Conservation (phyloP, 1,284 basidiomycete species). For the Heliocybe sulcata region DNA sequence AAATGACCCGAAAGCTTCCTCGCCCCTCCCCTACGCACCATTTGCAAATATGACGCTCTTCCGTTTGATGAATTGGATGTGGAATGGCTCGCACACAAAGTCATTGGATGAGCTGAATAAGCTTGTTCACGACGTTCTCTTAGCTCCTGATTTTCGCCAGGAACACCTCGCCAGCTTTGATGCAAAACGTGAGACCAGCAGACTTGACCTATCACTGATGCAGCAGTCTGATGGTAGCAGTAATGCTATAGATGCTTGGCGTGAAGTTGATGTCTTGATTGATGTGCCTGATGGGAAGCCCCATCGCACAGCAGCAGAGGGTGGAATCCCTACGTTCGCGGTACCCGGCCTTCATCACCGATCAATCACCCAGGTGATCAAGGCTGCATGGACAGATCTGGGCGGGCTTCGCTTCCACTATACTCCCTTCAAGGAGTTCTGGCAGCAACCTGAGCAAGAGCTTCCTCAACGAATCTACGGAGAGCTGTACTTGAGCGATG, state of each 20-base stretch:
- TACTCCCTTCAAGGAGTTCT: conserved; percentile 8
- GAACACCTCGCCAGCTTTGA: conserved; percentile 11
- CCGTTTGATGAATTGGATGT: conserved; percentile 11
- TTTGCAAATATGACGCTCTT: conserved; percentile 12
- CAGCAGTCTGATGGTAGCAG: too few relatives aligned
- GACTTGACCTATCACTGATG: conserved; percentile 5
- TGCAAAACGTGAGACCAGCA: conserved; percentile 5
- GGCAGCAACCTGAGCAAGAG: not conserved
- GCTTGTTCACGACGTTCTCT: conserved; percentile 14
- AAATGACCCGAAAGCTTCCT: not conserved
- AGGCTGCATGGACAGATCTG: conserved; percentile 6
- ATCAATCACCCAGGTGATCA: conserved; percentile 9
- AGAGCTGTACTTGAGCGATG: conserved; percentile 25
- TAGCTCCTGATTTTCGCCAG: conserved; percentile 9
- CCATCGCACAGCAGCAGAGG: not conserved
- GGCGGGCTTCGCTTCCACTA: conserved; percentile 6
- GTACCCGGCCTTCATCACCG: conserved; percentile 10
- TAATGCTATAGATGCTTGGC: conserved; percentile 12
- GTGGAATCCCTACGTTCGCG: conserved; percentile 4
- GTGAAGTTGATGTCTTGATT: conserved; percentile 8
- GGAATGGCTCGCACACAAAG: conserved; percentile 5
- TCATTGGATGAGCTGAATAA: conserved; percentile 11
- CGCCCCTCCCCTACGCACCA: conserved; percentile 4
- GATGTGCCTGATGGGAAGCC: conserved; percentile 7
- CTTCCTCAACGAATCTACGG: conserved; percentile 15